These are phyloP conservation scores for Acer negundo DNA, from an alignment of 345 rosid species.

Conservation along the genomic window DNA sequence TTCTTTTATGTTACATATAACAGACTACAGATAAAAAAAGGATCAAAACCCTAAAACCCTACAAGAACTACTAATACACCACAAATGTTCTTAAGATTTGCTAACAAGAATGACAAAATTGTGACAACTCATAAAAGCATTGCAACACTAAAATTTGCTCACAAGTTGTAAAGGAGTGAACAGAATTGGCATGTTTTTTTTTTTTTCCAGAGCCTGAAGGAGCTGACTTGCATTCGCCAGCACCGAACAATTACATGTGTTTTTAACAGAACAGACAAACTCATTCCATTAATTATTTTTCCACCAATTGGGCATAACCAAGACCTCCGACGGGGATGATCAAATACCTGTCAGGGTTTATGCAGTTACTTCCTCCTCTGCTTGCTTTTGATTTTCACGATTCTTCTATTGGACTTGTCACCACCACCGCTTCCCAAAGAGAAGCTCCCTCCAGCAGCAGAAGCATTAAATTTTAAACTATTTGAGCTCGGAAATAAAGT, in stretches of 20 bases:
- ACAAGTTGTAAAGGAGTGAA: not conserved
- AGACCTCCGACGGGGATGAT: not conserved
- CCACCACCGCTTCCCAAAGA: conserved; percentile 72
- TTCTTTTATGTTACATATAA: conserved; percentile 37
- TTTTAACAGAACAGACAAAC: conserved; percentile 4
- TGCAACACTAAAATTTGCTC: not conserved
- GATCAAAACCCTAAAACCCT: conserved; percentile 22
- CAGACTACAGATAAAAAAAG: conserved; percentile 12
- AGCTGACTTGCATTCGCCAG: conserved; percentile 8
- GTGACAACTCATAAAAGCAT: conserved; percentile 26
- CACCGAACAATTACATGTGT: conserved; percentile 10
- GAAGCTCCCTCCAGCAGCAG: conserved; percentile 77
- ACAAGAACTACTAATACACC: conserved; percentile 29
- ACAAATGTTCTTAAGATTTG: conserved; percentile 25
- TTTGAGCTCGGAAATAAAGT: conserved; percentile 68
- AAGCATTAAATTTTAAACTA: conserved; percentile 61
- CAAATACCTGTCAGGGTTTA: not conserved
- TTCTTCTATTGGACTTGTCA: conserved; percentile 68
- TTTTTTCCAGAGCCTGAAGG: conserved; percentile 4
- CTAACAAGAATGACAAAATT: conserved; percentile 41
- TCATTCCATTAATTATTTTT: conserved; percentile 23
- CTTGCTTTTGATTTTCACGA: conserved; percentile 46
- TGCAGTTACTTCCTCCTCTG: conserved; percentile 50
- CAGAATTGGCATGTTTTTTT: not conserved
- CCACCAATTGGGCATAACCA: not conserved